Evolutionary conservation across 176 grass and related monocot genomes (phyloP).

Genomic region (Hyparrhenia diplandra): DNA sequence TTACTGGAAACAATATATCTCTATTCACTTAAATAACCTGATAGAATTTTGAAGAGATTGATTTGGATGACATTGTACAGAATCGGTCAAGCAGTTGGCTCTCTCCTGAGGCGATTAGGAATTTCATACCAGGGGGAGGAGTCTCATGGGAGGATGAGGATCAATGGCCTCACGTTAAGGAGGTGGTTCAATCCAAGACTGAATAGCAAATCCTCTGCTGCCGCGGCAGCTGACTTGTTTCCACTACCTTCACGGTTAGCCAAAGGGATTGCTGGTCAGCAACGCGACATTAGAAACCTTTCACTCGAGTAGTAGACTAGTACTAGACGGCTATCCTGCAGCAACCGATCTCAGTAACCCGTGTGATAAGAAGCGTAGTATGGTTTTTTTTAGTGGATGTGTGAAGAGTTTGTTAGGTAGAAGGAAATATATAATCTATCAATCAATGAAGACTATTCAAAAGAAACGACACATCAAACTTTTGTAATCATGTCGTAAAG

Average conservation of each 20-base stretch:
- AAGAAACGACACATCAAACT: neutral
- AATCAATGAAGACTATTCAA: neutral
- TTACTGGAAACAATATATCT: slow-evolving; percentile 7
- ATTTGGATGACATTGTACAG: slow-evolving; percentile 39
- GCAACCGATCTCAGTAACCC: neutral
- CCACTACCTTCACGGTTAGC: slow-evolving; percentile 51
- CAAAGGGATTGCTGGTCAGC: slow-evolving; percentile 77
- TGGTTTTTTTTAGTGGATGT: neutral
- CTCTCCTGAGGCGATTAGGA: slow-evolving; percentile 86
- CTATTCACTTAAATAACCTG: neutral
- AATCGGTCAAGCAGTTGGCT: slow-evolving; percentile 74
- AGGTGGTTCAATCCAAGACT: slow-evolving; percentile 93
- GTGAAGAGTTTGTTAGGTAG: neutral
- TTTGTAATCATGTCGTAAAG: neutral
- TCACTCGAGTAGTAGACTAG: slow-evolving; percentile 40
- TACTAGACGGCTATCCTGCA: neutral
- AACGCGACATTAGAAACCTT: slow-evolving; percentile 65
- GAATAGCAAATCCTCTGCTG: slow-evolving; percentile 33
- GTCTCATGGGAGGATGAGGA: slow-evolving; percentile 80
- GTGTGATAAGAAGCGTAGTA: neutral
- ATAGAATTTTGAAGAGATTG: slow-evolving; percentile 19
- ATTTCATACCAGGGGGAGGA: slow-evolving; percentile 83
- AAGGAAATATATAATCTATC: neutral
- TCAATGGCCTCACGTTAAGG: slow-evolving; percentile 72
- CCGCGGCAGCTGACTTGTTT: slow-evolving; percentile 47